Percentiles rank a stretch among this genome's conserved stretches.
Conservation (phyloP, 1,139 yeast species). For the Kurtzmaniella quercitrusa region DNA sequence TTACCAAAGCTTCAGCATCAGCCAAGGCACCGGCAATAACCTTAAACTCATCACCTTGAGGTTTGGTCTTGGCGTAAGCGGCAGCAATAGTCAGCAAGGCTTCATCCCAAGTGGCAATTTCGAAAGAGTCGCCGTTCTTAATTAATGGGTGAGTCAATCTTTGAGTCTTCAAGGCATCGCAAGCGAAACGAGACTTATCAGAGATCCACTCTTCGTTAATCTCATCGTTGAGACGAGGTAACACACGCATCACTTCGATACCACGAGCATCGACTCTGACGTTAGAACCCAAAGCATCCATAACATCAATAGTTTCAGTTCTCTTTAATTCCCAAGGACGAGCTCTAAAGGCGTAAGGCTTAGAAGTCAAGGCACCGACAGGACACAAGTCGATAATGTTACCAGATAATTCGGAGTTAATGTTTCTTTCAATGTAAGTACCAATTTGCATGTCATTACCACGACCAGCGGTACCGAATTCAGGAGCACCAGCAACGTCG, state of each 20-base stretch:
- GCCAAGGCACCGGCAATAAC: slow-evolving; percentile 80
- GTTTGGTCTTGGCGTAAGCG: slow-evolving; percentile 55
- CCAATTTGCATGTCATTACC: slow-evolving; percentile 94
- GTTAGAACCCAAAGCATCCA: slow-evolving; percentile 81
- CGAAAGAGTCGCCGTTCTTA: slow-evolving; percentile 67
- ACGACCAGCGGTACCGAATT: slow-evolving; percentile 84
- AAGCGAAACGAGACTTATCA: slow-evolving; percentile 82
- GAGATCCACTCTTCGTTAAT: slow-evolving; percentile 91
- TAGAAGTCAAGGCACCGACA: slow-evolving; percentile 86
- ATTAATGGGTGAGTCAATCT: slow-evolving; percentile 80
- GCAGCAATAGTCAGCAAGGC: slow-evolving; percentile 70
- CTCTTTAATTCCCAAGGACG: slow-evolving; percentile 94
- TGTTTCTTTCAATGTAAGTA: slow-evolving; percentile 80
- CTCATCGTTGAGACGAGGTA: slow-evolving; percentile 84
- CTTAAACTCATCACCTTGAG: slow-evolving; percentile 69
- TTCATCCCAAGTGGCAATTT: slow-evolving; percentile 84
- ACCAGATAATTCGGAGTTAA: slow-evolving; percentile 84
- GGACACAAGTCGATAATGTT: slow-evolving; percentile 88
- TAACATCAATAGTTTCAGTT: slow-evolving; percentile 83
- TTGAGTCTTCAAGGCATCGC: slow-evolving; percentile 84
- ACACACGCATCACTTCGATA: slow-evolving; percentile 81
- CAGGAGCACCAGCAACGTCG: slow-evolving; percentile 92
- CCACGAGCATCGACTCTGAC: slow-evolving; percentile 86
- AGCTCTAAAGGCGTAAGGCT: slow-evolving; percentile 87
- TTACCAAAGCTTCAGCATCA: slow-evolving; percentile 81